Evolutionary conservation across 352 stramenopile species (phyloP).

Genomic region (Pythium phragmiticola): DNA sequence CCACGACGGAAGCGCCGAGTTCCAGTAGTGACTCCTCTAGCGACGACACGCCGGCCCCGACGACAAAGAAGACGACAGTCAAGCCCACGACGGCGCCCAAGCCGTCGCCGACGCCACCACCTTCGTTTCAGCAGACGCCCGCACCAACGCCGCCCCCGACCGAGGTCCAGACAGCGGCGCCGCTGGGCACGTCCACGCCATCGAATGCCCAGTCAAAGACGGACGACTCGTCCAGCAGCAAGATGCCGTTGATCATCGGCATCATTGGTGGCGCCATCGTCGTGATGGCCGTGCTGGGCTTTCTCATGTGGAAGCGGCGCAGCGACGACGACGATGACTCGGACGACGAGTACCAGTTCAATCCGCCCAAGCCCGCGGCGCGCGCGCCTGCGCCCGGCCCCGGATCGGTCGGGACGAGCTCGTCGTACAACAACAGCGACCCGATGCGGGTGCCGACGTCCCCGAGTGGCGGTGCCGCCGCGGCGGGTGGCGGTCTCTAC

Average conservation of each 20-base stretch:
- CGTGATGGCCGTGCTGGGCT: conserved; percentile 47
- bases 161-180: conserved; percentile 5
- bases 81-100: conserved; percentile 32
- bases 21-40: neutral
- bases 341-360: conserved; percentile 43
- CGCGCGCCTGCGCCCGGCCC: neutral
- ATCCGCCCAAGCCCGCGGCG: conserved; percentile 23
- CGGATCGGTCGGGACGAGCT: conserved; percentile 12
- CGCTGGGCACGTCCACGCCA: conserved; percentile 20
- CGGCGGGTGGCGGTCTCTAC: conserved; percentile 4
- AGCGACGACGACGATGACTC: conserved; percentile 62
- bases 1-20: conserved; percentile 2
- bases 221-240: conserved; percentile 30
- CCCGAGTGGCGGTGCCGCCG: conserved; percentile 5
- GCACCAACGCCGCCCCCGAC: conserved; percentile 15
- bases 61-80: conserved; percentile 19
- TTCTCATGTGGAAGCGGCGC: conserved; percentile 61
- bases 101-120: conserved; percentile 19
- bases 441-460: conserved; percentile 13
- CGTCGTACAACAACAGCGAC: conserved; percentile 24
- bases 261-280: conserved; percentile 38
- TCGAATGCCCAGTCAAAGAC: conserved; percentile 37
- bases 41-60: conserved; percentile 9
- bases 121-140: neutral
- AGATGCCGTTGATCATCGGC: conserved; percentile 50